These are phyloP conservation scores for Pilasporangium apinafurcum DNA, from an alignment of 352 stramenopile genomes.

Conservation along the genomic window DNA sequence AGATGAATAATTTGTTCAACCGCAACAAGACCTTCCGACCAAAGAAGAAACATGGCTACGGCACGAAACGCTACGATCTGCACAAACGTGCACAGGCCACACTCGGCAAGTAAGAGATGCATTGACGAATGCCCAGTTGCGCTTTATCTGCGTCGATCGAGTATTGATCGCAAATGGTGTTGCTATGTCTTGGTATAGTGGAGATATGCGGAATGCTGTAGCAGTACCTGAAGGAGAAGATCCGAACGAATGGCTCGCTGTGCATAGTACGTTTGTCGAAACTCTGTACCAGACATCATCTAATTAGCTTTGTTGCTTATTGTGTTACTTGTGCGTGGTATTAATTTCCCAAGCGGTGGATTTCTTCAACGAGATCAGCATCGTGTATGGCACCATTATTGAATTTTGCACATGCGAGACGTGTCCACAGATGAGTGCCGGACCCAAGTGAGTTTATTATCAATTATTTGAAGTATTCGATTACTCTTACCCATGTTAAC, in stretches of 20 bases:
- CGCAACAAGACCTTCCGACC: conserved; percentile 85
- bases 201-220: conserved; percentile 58
- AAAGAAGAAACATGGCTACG: conserved; percentile 76
- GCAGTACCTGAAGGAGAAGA: conserved; percentile 75
- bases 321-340: not conserved
- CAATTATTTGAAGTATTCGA: no score
- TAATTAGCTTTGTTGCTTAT: not conserved
- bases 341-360: conserved; percentile 69
- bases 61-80: conserved; percentile 80
- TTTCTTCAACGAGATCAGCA: conserved; percentile 93
- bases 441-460: conserved; percentile 51
- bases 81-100: conserved; percentile 80
- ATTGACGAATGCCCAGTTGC: not conserved
- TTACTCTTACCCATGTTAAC: no score
- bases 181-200: conserved; percentile 16
- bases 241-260: conserved; percentile 89
- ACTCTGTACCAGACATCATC: no score
- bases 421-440: conserved; percentile 72
- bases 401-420: conserved; percentile 69
- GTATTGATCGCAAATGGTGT: not conserved
- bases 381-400: conserved; percentile 89
- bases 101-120: conserved; percentile 52
- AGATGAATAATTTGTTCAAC: conserved; percentile 68
- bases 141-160: not conserved
- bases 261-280: conserved; percentile 64